These are phyloP conservation scores for Cicer cuneatum DNA, from an alignment of 306 rosid species.

Conservation along the genomic window DNA sequence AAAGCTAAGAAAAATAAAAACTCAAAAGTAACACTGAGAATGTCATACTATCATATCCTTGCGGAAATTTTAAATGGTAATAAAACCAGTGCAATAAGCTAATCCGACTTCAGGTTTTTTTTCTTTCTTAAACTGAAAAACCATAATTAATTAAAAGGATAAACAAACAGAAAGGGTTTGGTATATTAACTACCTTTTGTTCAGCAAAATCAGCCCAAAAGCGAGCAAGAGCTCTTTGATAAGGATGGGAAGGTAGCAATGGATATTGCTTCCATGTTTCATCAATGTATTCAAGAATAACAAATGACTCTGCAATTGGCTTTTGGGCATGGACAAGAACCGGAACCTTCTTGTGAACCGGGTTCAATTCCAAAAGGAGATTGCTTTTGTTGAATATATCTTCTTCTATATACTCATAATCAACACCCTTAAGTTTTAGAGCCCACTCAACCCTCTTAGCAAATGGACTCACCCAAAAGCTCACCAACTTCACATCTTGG, in stretches of 20 bases:
- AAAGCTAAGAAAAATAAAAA: no score
- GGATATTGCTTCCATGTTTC: slow-evolving; percentile 46
- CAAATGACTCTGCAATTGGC: slow-evolving; percentile 41
- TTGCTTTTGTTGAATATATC: slow-evolving; percentile 49
- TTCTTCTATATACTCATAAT: slow-evolving; percentile 51
- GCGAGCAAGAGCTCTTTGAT: slow-evolving; percentile 44
- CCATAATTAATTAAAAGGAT: background rate
- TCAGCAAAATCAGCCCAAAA: slow-evolving; percentile 52
- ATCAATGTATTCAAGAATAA: slow-evolving; percentile 51
- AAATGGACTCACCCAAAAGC: slow-evolving; percentile 45
- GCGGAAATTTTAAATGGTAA: no score
- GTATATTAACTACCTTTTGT: slow-evolving; percentile 41
- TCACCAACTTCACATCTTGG: slow-evolving; percentile 45
- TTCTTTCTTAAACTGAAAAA: background rate
- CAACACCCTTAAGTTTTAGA: slow-evolving; percentile 36
- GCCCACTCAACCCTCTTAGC: slow-evolving; percentile 50
- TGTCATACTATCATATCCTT: no score
- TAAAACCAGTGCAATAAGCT: no score
- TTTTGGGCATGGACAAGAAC: slow-evolving; percentile 37
- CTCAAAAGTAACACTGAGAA: no score
- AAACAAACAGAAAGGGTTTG: background rate
- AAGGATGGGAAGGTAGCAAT: slow-evolving; percentile 48
- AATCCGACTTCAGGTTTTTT: background rate
- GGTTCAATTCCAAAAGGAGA: slow-evolving; percentile 50
- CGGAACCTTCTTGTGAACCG: slow-evolving; percentile 45